Evolutionary conservation across 1,139 yeast genomes (phyloP), one percentile per base, ranked within the genome.

Genomic region (Meyerozyma sp.): DNA sequence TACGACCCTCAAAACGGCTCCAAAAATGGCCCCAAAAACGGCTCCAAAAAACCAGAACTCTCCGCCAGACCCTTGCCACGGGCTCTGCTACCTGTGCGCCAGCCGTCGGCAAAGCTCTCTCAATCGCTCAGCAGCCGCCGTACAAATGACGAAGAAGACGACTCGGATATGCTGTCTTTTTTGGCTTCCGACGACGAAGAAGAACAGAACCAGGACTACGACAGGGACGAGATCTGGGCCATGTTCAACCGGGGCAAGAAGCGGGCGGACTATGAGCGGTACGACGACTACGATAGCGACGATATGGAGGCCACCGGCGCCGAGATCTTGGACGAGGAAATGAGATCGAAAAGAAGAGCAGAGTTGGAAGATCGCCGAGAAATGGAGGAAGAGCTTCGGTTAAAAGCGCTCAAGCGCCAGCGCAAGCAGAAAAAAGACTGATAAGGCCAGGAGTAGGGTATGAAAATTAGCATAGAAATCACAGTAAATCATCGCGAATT

Each of bases 261-360:
- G 44, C 64, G 83, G 37, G 56, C 68, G 1, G 65, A 71, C 40
- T 70, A 68, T 48, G 65, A 66, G 32, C 62, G 68, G 36, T 72
- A 72, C 48, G 81, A 76, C 46, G 59, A 58, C 40, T 73, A 76
- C 42, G 83, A 81, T 45, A 50, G 56, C 7, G 88, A 83, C 47
- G 95, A 87, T 56, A 91, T 91, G 97, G 97, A 91, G 58, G 96
- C 96, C 7, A 84, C 94, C 1, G 97, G 96, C 18, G 82, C 82
- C 26, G 96, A 91, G 52, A 80, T 91, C 35, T 66, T 89, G 37
- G 87, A 79, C 43, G 98, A 91, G 57, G 98, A 91, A 61, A 75
- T 68, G 51, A 62, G 77, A 37, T 84, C 96, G 5, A 71, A 81
- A 41, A 69, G 66, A 11, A 59, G 55, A 25, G 95, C 90, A 0